Percentiles rank a stretch among this genome's conserved stretches.
These are phyloP conservation scores for Mycena galericulata DNA, from an alignment of 768 basidiomycete species.

Conservation along the genomic window DNA sequence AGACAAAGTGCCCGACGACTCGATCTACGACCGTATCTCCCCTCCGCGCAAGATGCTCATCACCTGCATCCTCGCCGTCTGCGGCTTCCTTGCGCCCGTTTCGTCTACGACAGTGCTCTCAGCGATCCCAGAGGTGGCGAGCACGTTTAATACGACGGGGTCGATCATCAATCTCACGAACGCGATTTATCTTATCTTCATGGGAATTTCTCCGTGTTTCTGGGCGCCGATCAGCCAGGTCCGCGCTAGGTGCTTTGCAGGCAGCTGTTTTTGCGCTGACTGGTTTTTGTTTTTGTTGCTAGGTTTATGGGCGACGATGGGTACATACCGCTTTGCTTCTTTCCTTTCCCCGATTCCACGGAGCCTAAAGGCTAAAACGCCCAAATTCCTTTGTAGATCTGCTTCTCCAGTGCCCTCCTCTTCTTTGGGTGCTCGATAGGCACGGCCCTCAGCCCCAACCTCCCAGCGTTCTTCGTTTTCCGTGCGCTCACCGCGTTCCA, in stretches of 20 bases:
- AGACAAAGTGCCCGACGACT: constrained; percentile 26
- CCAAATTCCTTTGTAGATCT: constrained; percentile 26
- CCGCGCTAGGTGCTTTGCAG: neutral
- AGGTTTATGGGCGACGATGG: constrained; percentile 37
- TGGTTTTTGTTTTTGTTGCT: too few species aligned
- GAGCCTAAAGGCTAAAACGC: too few species aligned
- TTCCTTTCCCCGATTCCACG: too few species aligned
- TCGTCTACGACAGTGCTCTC: constrained; percentile 34
- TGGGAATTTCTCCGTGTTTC: constrained; percentile 35
- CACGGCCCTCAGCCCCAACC: constrained; percentile 35
- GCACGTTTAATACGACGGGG: constrained; percentile 31
- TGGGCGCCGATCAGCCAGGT: constrained; percentile 35
- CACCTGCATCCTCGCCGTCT: constrained; percentile 28
- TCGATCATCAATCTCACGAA: constrained; percentile 30
- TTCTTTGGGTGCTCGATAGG: constrained; percentile 34
- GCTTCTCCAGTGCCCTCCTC: constrained; percentile 26
- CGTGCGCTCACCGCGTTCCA: constrained; percentile 35
- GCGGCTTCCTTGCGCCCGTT: constrained; percentile 32
- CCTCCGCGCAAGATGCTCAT: constrained; percentile 27
- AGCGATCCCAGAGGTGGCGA: constrained; percentile 33
- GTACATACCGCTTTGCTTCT: constrained; percentile 12
- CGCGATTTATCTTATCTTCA: constrained; percentile 34
- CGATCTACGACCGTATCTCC: constrained; percentile 30
- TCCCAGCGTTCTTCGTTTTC: constrained; percentile 33
- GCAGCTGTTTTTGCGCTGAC: neutral